Conservation (phyloP, 805 yeast genomes). For the Nadsonia fulvescens region DNA sequence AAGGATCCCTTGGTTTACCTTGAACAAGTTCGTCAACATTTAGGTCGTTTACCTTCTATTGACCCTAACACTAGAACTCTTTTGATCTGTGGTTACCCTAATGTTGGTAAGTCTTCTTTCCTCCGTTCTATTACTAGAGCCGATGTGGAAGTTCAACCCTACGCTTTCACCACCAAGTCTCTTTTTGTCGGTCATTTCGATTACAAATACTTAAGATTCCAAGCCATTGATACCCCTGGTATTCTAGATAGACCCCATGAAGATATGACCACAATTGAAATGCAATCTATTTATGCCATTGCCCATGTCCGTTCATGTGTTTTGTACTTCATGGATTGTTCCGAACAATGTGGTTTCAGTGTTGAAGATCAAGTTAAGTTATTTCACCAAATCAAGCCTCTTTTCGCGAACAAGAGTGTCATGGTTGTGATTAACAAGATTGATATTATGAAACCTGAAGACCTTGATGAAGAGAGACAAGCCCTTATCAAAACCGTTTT, state of each 20-base stretch:
- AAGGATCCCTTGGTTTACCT: slow-evolving; percentile 85
- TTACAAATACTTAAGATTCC: slow-evolving; percentile 92
- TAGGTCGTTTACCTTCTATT: slow-evolving; percentile 93
- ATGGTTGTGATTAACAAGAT: slow-evolving; percentile 90
- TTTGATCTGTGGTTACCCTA: slow-evolving; percentile 96
- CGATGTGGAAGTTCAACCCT: slow-evolving; percentile 98
- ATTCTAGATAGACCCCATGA: slow-evolving; percentile 96
- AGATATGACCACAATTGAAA: slow-evolving; percentile 98
- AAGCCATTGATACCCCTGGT: slow-evolving; percentile 99
- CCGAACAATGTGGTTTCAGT: slow-evolving; percentile 98
- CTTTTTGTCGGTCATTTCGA: slow-evolving; percentile 97
- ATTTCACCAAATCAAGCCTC: slow-evolving; percentile 91
- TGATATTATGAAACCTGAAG: slow-evolving; percentile 75
- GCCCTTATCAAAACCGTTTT: slow-evolving; percentile 48
- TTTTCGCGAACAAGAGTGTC: slow-evolving; percentile 92
- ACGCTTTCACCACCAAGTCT: slow-evolving; percentile 96
- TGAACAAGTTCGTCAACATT: slow-evolving; percentile 98
- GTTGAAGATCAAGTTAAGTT: slow-evolving; percentile 94
- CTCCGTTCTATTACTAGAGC: slow-evolving; percentile 88
- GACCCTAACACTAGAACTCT: slow-evolving; percentile 98
- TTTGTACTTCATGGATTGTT: slow-evolving; percentile 91
- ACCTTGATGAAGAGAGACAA: slow-evolving; percentile 60
- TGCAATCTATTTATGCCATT: slow-evolving; percentile 97
- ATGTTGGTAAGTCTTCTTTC: slow-evolving; percentile 96
- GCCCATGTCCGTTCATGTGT: slow-evolving; percentile 96